These are phyloP conservation scores for Collybia nuda DNA, from an alignment of 768 basidiomycete genomes.

Conservation along the genomic window DNA sequence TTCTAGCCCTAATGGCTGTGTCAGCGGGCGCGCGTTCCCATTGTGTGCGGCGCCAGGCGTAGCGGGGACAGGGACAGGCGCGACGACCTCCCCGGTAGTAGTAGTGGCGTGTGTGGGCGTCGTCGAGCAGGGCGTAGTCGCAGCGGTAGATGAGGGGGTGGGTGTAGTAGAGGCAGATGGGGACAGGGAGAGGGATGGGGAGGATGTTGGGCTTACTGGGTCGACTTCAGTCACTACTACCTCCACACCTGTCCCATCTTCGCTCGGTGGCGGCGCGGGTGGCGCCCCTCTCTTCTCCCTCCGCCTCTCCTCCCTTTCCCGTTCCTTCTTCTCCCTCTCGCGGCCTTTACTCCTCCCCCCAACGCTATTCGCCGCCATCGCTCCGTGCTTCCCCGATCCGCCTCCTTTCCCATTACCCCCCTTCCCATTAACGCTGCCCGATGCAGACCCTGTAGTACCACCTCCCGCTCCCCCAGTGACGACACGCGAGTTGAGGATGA, in stretches of 20 bases:
- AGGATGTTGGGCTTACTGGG: slow-evolving; percentile 3
- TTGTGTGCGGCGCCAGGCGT: slow-evolving; percentile 8
- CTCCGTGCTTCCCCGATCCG: background rate
- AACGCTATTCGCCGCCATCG: slow-evolving; percentile 10
- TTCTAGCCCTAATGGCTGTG: no score
- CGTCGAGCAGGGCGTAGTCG: slow-evolving; percentile 1
- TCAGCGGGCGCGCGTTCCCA: slow-evolving; percentile 12
- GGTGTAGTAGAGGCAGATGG: background rate
- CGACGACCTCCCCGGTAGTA: background rate
- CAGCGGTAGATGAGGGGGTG: background rate
- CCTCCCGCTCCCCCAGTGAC: slow-evolving; percentile 14
- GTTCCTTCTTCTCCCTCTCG: slow-evolving; percentile 25
- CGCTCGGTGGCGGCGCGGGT: slow-evolving; percentile 15
- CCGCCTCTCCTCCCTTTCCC: slow-evolving; percentile 26
- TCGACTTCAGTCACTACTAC: slow-evolving; percentile 2
- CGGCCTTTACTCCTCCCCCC: slow-evolving; percentile 9
- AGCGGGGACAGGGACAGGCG: background rate
- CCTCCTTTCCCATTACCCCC: slow-evolving; percentile 21
- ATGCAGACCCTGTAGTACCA: slow-evolving; percentile 25
- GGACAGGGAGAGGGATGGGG: background rate
- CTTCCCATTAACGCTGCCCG: slow-evolving; percentile 27
- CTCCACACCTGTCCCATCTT: slow-evolving; percentile 15
- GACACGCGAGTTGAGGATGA: slow-evolving; percentile 73
- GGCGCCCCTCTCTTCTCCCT: slow-evolving; percentile 13
- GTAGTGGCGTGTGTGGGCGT: background rate